Conservation (phyloP, 2,329 filamentous ascomycete genomes). For the Fusarium kyushuense region DNA sequence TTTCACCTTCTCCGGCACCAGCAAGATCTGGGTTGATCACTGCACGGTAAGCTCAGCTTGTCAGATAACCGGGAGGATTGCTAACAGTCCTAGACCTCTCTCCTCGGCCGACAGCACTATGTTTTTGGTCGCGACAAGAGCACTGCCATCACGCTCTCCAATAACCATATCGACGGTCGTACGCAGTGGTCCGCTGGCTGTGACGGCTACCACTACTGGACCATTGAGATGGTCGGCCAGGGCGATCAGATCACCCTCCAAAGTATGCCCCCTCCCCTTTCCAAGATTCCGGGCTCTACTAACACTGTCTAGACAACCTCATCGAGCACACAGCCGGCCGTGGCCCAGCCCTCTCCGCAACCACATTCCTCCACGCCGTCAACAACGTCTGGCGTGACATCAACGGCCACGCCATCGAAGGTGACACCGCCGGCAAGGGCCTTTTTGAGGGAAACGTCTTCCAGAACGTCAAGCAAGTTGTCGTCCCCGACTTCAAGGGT, state of each 20-base stretch:
- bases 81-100: slow-evolving; percentile 20
- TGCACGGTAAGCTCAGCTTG: slow-evolving; percentile 7
- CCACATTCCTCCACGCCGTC: slow-evolving; percentile 49
- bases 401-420: slow-evolving; percentile 48
- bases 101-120: slow-evolving; percentile 33
- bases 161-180: slow-evolving; percentile 59
- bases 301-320: slow-evolving; percentile 11
- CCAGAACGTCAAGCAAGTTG: slow-evolving; percentile 38
- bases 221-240: slow-evolving; percentile 32
- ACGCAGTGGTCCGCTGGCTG: slow-evolving; percentile 59
- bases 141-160: slow-evolving; percentile 58
- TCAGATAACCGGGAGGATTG: background rate
- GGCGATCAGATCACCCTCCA: slow-evolving; percentile 27
- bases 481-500: slow-evolving; percentile 40
- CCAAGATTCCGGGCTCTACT: background rate
- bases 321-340: slow-evolving; percentile 44
- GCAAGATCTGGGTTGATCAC: slow-evolving; percentile 40
- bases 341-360: slow-evolving; percentile 46
- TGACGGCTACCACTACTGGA: slow-evolving; percentile 62
- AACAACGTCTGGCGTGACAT: slow-evolving; percentile 49
- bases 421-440: slow-evolving; percentile 40
- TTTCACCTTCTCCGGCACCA: slow-evolving; percentile 25
- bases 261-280: background rate
- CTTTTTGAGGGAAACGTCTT: slow-evolving; percentile 49
- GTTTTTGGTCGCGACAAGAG: slow-evolving; percentile 36